Evolutionary conservation across 164 flowering plant genomes (phyloP), one percentile per base, ranked within the genome.

Genomic region (Stephania yunnanensis): DNA sequence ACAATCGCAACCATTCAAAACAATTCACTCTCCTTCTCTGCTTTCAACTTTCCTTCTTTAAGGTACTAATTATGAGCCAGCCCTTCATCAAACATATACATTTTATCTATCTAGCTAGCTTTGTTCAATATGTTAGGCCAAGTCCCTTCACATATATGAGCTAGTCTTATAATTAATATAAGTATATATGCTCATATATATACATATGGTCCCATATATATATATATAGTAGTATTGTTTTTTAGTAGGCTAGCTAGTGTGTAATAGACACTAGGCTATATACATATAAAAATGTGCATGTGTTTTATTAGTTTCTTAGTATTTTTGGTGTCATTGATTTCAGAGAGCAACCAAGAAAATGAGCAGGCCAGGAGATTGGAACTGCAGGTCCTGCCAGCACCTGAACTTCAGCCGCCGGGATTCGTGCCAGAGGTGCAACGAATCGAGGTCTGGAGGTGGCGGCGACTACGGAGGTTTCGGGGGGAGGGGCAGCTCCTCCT

Each of bases 291-390:
- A 11, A 50, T 50, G 55, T 50, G 15, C 55, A 50, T 9, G 13
- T 50, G 55, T 50, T 11, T 50, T 50, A 10, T 15, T 50, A 2
- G 55, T 50, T 50, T 11, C 55, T 50, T 15, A 50, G 42, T 36
- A 4, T 36, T 50, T 50, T 50, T 50, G 44, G 10, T 42, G 46
- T 68, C 13, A 29, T 48, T 42, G 68, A 22, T 7, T 68, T 42
- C 73, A 48, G 44, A 22, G 25, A 70, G 17, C 67, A 22, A 52
- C 70, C 71, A 67, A 75, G 75, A 84, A 76, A 44, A 90, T 90
- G 94, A 91, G 85, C 74, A 85, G 93, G 86, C 91, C 97, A 64
- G 97, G 97, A 78, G 97, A 92, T 73, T 92, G 97, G 97, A 89
- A 85, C 82, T 92, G 97, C 88, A 86, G 91, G 83, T 87, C 97